Conservation (phyloP, 371 early-diverging fungal genomes). For the Circinella minor region DNA sequence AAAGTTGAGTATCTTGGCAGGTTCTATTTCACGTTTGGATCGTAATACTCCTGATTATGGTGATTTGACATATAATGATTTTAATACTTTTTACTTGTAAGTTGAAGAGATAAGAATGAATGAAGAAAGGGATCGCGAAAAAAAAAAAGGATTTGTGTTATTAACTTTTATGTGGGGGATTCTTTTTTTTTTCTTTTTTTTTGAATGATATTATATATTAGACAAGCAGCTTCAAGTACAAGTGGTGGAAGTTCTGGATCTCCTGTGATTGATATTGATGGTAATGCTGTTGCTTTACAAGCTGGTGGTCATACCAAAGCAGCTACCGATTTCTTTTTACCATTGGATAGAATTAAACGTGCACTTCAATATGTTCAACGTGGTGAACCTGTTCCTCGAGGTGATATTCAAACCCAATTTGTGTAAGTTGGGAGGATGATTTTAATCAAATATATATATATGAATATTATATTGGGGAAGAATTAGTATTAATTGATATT, state of each 20-base stretch:
- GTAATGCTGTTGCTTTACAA: conserved; percentile 92
- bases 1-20: conserved; percentile 88
- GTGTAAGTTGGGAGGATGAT: conserved; percentile 37
- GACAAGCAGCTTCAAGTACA: conserved; percentile 79
- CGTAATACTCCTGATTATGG: conserved; percentile 73
- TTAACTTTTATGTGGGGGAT: background rate
- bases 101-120: conserved; percentile 37
- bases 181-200: background rate
- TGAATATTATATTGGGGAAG: background rate
- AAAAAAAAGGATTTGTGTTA: too few relatives aligned
- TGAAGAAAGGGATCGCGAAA: too few relatives aligned
- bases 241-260: conserved; percentile 88
- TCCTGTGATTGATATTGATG: conserved; percentile 92
- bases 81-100: conserved; percentile 80
- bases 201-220: conserved; percentile 15
- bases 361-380: conserved; percentile 77
- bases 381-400: conserved; percentile 78
- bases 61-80: conserved; percentile 70
- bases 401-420: conserved; percentile 89
- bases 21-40: conserved; percentile 88
- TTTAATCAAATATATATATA: too few relatives aligned
- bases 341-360: conserved; percentile 81
- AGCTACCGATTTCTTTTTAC: conserved; percentile 93
- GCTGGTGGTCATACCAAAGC: conserved; percentile 84
- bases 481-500: too few relatives aligned